Evolutionary conservation across 345 rosid genomes (phyloP).

Genomic region (Nephelium lappaceum): DNA sequence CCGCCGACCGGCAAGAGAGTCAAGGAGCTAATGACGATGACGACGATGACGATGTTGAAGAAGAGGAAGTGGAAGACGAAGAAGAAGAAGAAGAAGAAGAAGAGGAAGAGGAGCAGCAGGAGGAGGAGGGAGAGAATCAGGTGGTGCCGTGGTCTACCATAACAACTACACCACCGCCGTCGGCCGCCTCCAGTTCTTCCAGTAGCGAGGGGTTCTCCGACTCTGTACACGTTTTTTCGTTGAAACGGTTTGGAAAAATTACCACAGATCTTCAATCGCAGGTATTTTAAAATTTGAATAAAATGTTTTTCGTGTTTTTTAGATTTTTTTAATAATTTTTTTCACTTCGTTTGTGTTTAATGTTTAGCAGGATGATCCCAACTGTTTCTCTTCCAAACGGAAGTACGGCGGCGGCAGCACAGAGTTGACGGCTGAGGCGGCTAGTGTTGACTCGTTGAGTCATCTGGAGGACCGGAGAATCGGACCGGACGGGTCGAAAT

Average conservation of each 20-base stretch:
- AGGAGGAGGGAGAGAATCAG: slow-evolving; percentile 52
- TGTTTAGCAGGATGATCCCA: slow-evolving; percentile 24
- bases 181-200: slow-evolving; percentile 43
- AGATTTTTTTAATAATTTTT: no score
- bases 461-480: slow-evolving; percentile 21
- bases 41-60: slow-evolving; percentile 26
- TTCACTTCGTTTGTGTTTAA: neutral
- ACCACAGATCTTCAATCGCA: slow-evolving; percentile 34
- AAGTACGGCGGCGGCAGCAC: neutral
- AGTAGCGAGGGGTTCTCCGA: slow-evolving; percentile 35
- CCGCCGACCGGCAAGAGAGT: slow-evolving; percentile 16
- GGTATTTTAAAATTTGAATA: slow-evolving; percentile 15
- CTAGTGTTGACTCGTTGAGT: slow-evolving; percentile 25
- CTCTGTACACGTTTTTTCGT: slow-evolving; percentile 14
- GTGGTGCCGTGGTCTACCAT: slow-evolving; percentile 57
- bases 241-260: slow-evolving; percentile 31
- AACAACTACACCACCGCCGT: slow-evolving; percentile 42
- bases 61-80: neutral
- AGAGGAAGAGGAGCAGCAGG: slow-evolving; percentile 11
- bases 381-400: slow-evolving; percentile 19
- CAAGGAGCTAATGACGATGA: slow-evolving; percentile 25
- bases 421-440: slow-evolving; percentile 20
- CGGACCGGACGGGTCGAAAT: slow-evolving; percentile 12
- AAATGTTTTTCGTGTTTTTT: neutral
- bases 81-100: slow-evolving; percentile 16